These are phyloP conservation scores for Cicer yamashitae DNA, from an alignment of 306 rosid genomes.

Conservation along the genomic window DNA sequence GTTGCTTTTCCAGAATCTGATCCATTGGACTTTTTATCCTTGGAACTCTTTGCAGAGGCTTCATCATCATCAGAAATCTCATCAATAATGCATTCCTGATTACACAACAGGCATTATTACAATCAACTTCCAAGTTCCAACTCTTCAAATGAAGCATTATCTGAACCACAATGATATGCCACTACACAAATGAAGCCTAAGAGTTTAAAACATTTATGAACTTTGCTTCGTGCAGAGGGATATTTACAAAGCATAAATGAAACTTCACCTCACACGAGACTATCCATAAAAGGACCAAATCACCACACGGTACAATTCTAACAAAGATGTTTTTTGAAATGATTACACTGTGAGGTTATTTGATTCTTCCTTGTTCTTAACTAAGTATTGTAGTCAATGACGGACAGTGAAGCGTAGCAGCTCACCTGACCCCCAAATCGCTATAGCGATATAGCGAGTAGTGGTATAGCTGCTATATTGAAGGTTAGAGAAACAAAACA, in stretches of 20 bases:
- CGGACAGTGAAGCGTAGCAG: too few relatives aligned
- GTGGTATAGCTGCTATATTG: too few relatives aligned
- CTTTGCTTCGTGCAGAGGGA: background rate
- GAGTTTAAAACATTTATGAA: background rate
- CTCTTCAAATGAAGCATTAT: slow-evolving; percentile 33
- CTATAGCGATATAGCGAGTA: too few relatives aligned
- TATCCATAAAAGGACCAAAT: slow-evolving; percentile 32
- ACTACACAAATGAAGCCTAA: slow-evolving; percentile 14
- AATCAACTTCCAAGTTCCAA: slow-evolving; percentile 35
- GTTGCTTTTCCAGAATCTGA: slow-evolving; percentile 58
- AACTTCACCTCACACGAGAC: slow-evolving; percentile 10
- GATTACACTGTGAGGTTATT: slow-evolving; percentile 12
- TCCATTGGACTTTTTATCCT: slow-evolving; percentile 67
- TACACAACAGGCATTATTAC: slow-evolving; percentile 32
- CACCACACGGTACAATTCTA: slow-evolving; percentile 1
- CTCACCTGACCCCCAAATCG: too few relatives aligned
- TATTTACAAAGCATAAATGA: slow-evolving; percentile 6
- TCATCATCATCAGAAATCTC: slow-evolving; percentile 63
- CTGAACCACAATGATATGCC: slow-evolving; percentile 21
- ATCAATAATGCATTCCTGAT: slow-evolving; percentile 65
- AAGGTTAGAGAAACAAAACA: too few relatives aligned
- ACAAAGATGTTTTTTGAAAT: slow-evolving; percentile 5
- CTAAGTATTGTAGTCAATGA: background rate
- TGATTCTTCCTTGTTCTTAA: slow-evolving; percentile 8
- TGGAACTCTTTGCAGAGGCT: slow-evolving; percentile 56